Evolutionary conservation across 768 basidiomycete species (phyloP).

Genomic region (Agrocybe praecox): DNA sequence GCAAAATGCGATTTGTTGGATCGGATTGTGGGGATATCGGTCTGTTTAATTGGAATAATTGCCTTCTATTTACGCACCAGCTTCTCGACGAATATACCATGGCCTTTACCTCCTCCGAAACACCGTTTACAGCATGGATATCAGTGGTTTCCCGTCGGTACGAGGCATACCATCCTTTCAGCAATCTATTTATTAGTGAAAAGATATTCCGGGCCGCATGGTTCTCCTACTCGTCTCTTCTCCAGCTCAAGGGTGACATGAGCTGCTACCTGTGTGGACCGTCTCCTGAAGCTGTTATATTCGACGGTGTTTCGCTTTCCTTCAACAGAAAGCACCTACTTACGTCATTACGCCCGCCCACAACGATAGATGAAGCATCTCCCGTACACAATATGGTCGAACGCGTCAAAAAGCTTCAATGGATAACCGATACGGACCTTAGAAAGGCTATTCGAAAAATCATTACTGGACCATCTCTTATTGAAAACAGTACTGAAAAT

Average conservation of each 20-base stretch:
- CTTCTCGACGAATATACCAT: conserved; percentile 28
- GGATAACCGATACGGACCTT: neutral
- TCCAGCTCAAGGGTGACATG: neutral
- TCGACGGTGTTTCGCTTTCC: too few relatives aligned
- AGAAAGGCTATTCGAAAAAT: too few relatives aligned
- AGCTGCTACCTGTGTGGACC: too few relatives aligned
- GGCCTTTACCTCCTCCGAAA: conserved; percentile 26
- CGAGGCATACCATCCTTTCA: neutral
- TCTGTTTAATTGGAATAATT: conserved; percentile 30
- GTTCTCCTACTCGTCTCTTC: neutral
- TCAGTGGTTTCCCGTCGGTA: conserved; percentile 17
- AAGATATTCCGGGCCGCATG: neutral
- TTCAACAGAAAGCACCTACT: too few relatives aligned
- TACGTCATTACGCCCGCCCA: too few relatives aligned
- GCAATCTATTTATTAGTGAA: neutral
- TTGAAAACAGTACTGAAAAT: neutral
- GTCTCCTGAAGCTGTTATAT: too few relatives aligned
- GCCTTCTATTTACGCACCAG: conserved; percentile 22
- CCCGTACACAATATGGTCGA: too few relatives aligned
- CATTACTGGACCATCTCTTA: too few relatives aligned
- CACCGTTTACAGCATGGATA: conserved; percentile 23
- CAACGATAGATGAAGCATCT: too few relatives aligned
- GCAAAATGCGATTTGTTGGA: conserved; percentile 19
- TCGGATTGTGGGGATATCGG: conserved; percentile 23
- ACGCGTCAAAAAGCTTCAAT: neutral